Conservation (phyloP, 805 yeast species). For the Wickerhamiella dianesei region DNA sequence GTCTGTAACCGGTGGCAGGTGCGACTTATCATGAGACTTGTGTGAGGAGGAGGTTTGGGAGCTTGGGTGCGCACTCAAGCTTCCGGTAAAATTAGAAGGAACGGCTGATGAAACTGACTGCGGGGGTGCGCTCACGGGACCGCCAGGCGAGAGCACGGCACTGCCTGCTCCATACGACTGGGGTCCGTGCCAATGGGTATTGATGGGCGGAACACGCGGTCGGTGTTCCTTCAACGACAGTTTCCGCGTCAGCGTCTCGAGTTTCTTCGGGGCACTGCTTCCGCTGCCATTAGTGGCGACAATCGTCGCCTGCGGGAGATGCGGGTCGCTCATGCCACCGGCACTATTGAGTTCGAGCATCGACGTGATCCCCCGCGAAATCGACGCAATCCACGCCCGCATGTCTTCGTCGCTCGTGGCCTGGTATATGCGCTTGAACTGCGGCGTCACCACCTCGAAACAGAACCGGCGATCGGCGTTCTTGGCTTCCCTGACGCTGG, state of each 20-base stretch:
- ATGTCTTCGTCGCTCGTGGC: conserved; percentile 57
- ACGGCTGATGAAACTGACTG: not conserved
- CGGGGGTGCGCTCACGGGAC: not conserved
- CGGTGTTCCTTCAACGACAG: conserved; percentile 13
- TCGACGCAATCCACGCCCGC: conserved; percentile 51
- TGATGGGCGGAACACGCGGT: conserved; percentile 15
- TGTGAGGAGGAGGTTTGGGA: too few relatives aligned
- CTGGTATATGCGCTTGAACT: conserved; percentile 61
- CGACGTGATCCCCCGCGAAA: conserved; percentile 38
- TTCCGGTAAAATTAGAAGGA: not conserved
- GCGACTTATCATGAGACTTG: too few relatives aligned
- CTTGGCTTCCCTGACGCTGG: conserved; percentile 40
- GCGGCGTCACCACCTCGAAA: conserved; percentile 63
- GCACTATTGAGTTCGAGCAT: conserved; percentile 27
- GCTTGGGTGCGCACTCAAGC: not conserved
- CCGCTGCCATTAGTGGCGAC: not conserved
- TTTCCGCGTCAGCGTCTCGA: conserved; percentile 17
- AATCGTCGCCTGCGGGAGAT: not conserved
- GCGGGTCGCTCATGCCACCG: not conserved
- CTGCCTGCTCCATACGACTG: not conserved
- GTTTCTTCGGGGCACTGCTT: conserved; percentile 4
- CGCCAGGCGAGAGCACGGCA: not conserved
- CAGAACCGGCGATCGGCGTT: conserved; percentile 37
- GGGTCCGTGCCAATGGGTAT: conserved; percentile 8
- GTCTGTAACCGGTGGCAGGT: not conserved